Evolutionary conservation across 768 basidiomycete species (phyloP), one percentile per base, ranked within the genome.

Genomic region (Mycena polygramma): DNA sequence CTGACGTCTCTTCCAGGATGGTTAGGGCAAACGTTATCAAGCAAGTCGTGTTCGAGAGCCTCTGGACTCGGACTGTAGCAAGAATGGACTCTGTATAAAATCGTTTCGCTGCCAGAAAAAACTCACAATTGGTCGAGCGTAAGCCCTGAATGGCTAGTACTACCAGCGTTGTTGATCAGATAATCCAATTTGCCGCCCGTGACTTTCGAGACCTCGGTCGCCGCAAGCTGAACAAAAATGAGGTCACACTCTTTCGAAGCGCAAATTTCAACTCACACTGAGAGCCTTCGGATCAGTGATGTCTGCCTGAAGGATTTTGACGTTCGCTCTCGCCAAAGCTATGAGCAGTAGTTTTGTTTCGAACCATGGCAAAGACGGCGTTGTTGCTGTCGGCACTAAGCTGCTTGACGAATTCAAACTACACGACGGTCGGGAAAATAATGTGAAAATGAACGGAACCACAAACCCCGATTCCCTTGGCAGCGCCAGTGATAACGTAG

Each of bases 101-200:
- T 30, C 30, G 20, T 22, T 15, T 0, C 24, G 13, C 2, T 41
- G 11, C n/a, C 22, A 20, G 14, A 17, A 11, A 24, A 11, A 4
- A 41, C 54, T 65, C 4, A 65, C 63, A 65, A 65, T n/a, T 37
- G 5, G 24, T 60, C 58, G 7, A 60, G 53, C 9, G 63, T 37
- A 15, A 57, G 35, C 8, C 54, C 43, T 8, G 54, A 45, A n/a
- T 55, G 14, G 6, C 11, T 48, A 6, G 20, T 39, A 8, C 5
- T 37, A n/a, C 43, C 63, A 19, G 63, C 63, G 20, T 65, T 65
- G 22, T 57, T 57, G 35, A 65, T 65, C 24, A 65, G n/a, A 57
- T 57, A 65, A 9, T 57, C 63, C 13, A 65, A 26, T 37, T 57
- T 65, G 26, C n/a, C 35, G 9, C 30, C 45, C 2, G 63, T 65